A percentile compares a stretch with the other conserved stretches of the same genome.
Evolutionary conservation across 73 alveolate genomes (phyloP).

Genomic region (Blepharisma japonicum): DNA sequence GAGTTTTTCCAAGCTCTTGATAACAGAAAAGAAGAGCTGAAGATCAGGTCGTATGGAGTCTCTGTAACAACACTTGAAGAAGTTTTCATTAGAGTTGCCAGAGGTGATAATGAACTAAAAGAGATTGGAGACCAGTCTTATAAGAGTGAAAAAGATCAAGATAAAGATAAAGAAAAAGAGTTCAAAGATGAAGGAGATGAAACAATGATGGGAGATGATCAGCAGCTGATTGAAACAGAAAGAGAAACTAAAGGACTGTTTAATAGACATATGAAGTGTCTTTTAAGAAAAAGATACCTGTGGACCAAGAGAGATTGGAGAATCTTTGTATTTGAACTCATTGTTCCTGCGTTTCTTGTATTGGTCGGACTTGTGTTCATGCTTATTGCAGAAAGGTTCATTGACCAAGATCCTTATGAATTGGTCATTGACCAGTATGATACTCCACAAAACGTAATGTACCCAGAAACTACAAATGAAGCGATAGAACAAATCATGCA

Average conservation of each 20-base stretch:
- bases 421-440: background rate
- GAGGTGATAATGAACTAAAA: conserved; percentile 42
- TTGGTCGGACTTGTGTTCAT: conserved; percentile 68
- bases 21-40: conserved; percentile 48
- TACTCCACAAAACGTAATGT: conserved; percentile 28
- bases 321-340: conserved; percentile 70
- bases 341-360: conserved; percentile 75
- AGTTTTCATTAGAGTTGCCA: conserved; percentile 84
- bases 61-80: conserved; percentile 95
- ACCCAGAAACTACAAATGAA: background rate
- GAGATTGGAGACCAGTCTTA: conserved; percentile 15
- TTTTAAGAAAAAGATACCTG: conserved; percentile 66
- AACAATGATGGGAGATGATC: conserved; percentile 41
- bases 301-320: conserved; percentile 73
- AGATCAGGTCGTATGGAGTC: conserved; percentile 80
- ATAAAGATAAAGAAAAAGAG: conserved; percentile 46
- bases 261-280: conserved; percentile 63
- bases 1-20: conserved; percentile 74
- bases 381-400: conserved; percentile 7
- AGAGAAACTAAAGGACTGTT: conserved; percentile 35
- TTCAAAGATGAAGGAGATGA: conserved; percentile 38
- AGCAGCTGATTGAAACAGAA: conserved; percentile 37
- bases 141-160: conserved; percentile 28
- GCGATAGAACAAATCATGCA: conserved; percentile 8
- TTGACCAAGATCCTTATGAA: conserved; percentile 30